These are phyloP conservation scores for Lachnellula hyalina DNA, from an alignment of 2,329 filamentous ascomycete genomes.

Conservation along the genomic window DNA sequence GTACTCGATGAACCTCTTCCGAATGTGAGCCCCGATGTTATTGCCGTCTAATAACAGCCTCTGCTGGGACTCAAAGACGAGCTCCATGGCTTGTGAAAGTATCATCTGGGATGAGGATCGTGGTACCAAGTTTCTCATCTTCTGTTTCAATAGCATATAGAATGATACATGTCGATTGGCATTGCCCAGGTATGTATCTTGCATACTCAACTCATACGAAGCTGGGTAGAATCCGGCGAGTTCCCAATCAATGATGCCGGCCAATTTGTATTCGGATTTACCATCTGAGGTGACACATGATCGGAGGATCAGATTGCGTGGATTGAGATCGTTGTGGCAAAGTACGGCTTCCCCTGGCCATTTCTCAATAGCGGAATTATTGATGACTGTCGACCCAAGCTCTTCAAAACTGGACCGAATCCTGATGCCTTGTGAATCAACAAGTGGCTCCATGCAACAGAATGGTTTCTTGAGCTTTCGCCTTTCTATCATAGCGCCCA, in stretches of 20 bases:
- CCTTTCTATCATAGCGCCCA: conserved; percentile 9
- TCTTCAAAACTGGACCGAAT: conserved; percentile 11
- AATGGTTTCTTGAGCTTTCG: conserved; percentile 7
- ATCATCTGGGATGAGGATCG: conserved; percentile 14
- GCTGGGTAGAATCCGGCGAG: conserved; percentile 22
- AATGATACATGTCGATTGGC: conserved; percentile 18
- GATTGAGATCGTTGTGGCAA: conserved; percentile 14
- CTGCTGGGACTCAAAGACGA: conserved; percentile 20
- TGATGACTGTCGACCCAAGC: conserved; percentile 13
- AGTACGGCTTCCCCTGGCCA: conserved; percentile 21
- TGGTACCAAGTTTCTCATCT: conserved; percentile 4
- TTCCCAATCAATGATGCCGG: conserved; percentile 22
- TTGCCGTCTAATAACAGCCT: conserved; percentile 6
- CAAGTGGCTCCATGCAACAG: conserved; percentile 5
- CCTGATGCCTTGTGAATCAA: conserved; percentile 8
- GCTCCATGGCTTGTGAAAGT: conserved; percentile 14
- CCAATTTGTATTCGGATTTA: conserved; percentile 15
- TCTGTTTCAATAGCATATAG: conserved; percentile 8
- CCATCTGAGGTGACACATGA: conserved; percentile 3
- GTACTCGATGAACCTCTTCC: conserved; percentile 12
- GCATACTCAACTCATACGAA: conserved; percentile 19
- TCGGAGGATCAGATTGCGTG: conserved; percentile 16
- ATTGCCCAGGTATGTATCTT: conserved; percentile 18
- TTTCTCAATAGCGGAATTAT: conserved; percentile 17
- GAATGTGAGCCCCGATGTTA: conserved; percentile 17